A percentile compares a stretch with the other conserved stretches of the same genome.
These are phyloP conservation scores for Chenopodium berlandieri DNA, from an alignment of 148 eudicot species.

Conservation along the genomic window DNA sequence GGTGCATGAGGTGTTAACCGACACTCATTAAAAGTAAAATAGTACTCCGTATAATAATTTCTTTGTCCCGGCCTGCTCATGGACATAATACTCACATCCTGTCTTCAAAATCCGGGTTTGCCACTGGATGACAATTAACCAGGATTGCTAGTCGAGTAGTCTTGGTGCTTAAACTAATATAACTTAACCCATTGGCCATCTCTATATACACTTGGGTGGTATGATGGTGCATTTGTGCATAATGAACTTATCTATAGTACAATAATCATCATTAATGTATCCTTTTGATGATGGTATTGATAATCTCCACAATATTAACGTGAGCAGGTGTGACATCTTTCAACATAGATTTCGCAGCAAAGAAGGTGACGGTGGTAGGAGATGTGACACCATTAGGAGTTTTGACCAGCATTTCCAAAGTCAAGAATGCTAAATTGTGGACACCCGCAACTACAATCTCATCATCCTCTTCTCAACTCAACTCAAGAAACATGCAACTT, in stretches of 20 bases:
- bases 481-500: conserved; percentile 11
- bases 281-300: neutral
- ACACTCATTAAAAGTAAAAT: too few relatives aligned
- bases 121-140: too few relatives aligned
- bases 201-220: neutral
- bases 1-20: too few relatives aligned
- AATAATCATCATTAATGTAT: too few relatives aligned
- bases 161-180: too few relatives aligned
- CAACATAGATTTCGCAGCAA: conserved; percentile 73
- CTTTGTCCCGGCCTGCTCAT: too few relatives aligned
- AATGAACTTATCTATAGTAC: too few relatives aligned
- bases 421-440: conserved; percentile 75
- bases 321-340: conserved; percentile 74
- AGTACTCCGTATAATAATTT: too few relatives aligned
- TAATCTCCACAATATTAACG: neutral
- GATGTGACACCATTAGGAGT: conserved; percentile 70
- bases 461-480: conserved; percentile 17
- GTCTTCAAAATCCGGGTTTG: too few relatives aligned
- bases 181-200: too few relatives aligned
- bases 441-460: conserved; percentile 34
- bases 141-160: too few relatives aligned
- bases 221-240: neutral
- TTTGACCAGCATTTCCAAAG: conserved; percentile 74
- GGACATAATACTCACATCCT: too few relatives aligned
- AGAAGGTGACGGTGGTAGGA: conserved; percentile 81